Base-by-base conservation (phyloP, 148 eudicot genomes). In the Camellia granthamiana region DNA sequence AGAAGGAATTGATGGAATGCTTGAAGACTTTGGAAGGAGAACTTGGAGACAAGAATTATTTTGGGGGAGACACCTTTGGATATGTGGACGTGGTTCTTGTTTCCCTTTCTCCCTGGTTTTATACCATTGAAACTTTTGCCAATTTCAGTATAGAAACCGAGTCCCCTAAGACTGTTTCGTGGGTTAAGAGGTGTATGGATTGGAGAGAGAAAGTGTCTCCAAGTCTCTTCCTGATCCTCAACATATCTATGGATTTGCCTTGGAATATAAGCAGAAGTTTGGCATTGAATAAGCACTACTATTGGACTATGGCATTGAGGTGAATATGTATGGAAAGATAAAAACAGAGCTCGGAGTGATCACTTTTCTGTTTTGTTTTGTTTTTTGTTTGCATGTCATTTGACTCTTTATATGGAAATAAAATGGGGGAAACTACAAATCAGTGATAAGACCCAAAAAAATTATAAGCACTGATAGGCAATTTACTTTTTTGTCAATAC, bases 181-280 rank as follows among this genome's bases (percentile, higher is more conserved):
- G 71, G 71, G 18, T 38, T 67, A 41, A 41, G 71, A 67, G 71
- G 47, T 67, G 71, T 47, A 41, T 67, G 71, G n/a, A n/a, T n/a
- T n/a, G n/a, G 47, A 38, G 18, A 67, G 7, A 42, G 71, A 67
- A 3, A 67, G 18, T 12, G 47, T 67, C 23, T 67, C 71, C 4
- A 67, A 67, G 4, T 67, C 71, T 42, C 71, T 67, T 1, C 47
- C 3, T 42, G 47, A 67, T 47, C 71, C 71, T n/a, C 46, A 67
- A 0, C 13, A 42, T n/a, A 12, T 67, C 71, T 67, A 67, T 8
- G 47, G 47, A 4, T 67, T 41, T 12, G 71, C 47, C 5, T 67
- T 67, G 71, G 44, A 66, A 44, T 12, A 3, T 38, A 23, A 30
- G 44, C 30, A 38, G 69, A 66, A 11, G 44, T 44, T 66, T 66